Conservation (phyloP, 2,329 filamentous ascomycete species). For the Neoascochyta sp. region DNA sequence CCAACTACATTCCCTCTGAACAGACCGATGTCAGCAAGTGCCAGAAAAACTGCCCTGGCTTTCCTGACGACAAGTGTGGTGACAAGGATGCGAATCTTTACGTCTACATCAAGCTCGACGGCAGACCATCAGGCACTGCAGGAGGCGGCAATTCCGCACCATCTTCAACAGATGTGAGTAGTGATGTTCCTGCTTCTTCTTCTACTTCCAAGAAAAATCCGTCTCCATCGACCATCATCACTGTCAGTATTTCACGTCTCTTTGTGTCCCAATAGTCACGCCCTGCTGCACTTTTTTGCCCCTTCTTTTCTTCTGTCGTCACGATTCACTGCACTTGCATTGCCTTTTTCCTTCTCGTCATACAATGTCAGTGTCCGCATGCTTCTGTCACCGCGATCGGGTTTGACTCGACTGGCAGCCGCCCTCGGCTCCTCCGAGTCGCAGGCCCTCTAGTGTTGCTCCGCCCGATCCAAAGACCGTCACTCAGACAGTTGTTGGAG, state of each 20-base stretch:
- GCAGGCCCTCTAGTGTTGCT: conserved; percentile 18
- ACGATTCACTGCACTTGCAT: conserved; percentile 2
- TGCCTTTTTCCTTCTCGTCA: conserved; percentile 1
- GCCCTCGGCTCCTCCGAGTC: conserved; percentile 30
- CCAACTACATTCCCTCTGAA: conserved; percentile 59
- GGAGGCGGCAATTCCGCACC: conserved; percentile 33
- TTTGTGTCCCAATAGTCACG: conserved; percentile 15
- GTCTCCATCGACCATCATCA: conserved; percentile 15
- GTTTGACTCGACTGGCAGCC: conserved; percentile 37
- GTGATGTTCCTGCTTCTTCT: conserved; percentile 12
- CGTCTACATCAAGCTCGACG: conserved; percentile 58
- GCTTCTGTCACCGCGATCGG: no score
- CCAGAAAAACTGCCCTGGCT: conserved; percentile 63
- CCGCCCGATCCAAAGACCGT: conserved; percentile 25
- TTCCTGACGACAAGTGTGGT: conserved; percentile 62
- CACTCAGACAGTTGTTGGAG: conserved; percentile 21
- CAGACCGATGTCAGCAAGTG: conserved; percentile 49
- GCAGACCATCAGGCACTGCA: conserved; percentile 57
- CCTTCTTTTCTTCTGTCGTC: conserved; percentile 2
- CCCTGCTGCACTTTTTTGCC: conserved; percentile 4
- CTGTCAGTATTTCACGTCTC: conserved; percentile 29
- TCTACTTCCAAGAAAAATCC: conserved; percentile 13
- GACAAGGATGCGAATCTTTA: conserved; percentile 52
- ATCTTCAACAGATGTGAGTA: conserved; percentile 28
- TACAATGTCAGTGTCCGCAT: no score